Base-by-base conservation (phyloP, 768 basidiomycete species). In the Boletus vermiculosoides region DNA sequence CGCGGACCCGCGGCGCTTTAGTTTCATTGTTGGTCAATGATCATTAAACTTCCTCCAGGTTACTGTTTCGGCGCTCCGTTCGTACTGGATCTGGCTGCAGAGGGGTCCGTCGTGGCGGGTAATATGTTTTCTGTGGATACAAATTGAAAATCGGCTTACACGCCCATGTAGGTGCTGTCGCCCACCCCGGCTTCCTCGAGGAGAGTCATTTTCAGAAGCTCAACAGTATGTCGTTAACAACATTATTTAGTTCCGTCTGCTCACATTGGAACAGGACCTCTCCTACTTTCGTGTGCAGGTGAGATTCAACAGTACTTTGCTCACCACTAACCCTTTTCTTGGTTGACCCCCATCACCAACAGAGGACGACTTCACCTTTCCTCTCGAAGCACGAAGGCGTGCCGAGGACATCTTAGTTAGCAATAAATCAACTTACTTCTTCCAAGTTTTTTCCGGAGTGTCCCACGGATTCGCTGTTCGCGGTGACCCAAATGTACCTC, bases 11-110 rank as follows among this genome's bases (percentile, higher is more conserved):
- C 20, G 13, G 47, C 5, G 33, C 13, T 13, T 8, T 5, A 18
- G 9, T 20, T 18, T 41, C 15, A 12, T 31, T 12, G 4, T 42
- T 16, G 13, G 11, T 22, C 25, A n/a, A 8, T n/a, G 15, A 22
- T 53, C 20, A 40, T 39, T 36, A 25, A 46, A 18, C 3, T 40
- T 22, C 20, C 25, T 25, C 15, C 36, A 83, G 82, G 83, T 5
- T 83, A 84, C 52, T 86, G 82, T 62, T 83, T 83, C 52, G 82
- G 82, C 4, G 83, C 73, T 15, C 77, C 81, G 0, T 82, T 76
- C 56, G 76, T 76, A 1, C 68, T 84, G 52, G 76, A 83, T 36
- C 67, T 78, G 4, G 75, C 76, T 1, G 72, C 77, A 5, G 77
- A 71, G 0, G 77, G 78, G 41, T 73, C 75, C 45, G 68, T 82